Evolutionary conservation across 331 rosid species (phyloP).

Genomic region (Phaseolus coccineus): DNA sequence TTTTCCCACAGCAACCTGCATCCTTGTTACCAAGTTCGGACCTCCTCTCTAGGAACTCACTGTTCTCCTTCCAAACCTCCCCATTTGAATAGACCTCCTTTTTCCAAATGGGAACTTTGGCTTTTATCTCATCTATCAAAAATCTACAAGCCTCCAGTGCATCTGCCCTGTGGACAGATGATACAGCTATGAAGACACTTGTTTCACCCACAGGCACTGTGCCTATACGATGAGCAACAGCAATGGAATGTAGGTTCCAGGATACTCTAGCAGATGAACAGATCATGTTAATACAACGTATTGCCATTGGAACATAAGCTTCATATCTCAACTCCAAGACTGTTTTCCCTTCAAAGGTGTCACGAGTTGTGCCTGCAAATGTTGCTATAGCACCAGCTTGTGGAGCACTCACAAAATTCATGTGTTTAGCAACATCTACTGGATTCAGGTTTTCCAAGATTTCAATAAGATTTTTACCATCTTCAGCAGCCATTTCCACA

Average conservation of each 20-base stretch:
- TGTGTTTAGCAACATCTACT: slow-evolving; percentile 70
- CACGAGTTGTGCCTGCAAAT: slow-evolving; percentile 89
- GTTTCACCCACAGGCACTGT: slow-evolving; percentile 83
- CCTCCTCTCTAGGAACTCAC: slow-evolving; percentile 79
- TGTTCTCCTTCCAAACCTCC: slow-evolving; percentile 95
- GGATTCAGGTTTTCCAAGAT: slow-evolving; percentile 65
- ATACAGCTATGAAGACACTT: slow-evolving; percentile 75
- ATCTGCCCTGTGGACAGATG: slow-evolving; percentile 79
- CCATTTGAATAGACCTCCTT: slow-evolving; percentile 92
- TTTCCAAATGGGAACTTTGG: slow-evolving; percentile 95
- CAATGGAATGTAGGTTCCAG: slow-evolving; percentile 83
- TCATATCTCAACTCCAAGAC: slow-evolving; percentile 87
- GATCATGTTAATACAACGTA: slow-evolving; percentile 67
- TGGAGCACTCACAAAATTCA: slow-evolving; percentile 73
- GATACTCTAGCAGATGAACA: slow-evolving; percentile 80
- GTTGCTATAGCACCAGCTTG: slow-evolving; percentile 94
- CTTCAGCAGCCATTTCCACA: slow-evolving; percentile 65
- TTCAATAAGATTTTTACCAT: slow-evolving; percentile 68
- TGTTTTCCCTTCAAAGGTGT: slow-evolving; percentile 76
- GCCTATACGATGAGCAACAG: slow-evolving; percentile 85
- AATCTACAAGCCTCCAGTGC: slow-evolving; percentile 84
- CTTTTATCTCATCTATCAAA: slow-evolving; percentile 86
- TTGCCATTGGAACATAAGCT: slow-evolving; percentile 91
- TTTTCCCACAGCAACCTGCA: slow-evolving; percentile 39
- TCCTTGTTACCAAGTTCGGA: slow-evolving; percentile 59